Evolutionary conservation across 768 basidiomycete species (phyloP), one percentile per base, ranked within the genome.

Genomic region (Clitopilus hobsonii): DNA sequence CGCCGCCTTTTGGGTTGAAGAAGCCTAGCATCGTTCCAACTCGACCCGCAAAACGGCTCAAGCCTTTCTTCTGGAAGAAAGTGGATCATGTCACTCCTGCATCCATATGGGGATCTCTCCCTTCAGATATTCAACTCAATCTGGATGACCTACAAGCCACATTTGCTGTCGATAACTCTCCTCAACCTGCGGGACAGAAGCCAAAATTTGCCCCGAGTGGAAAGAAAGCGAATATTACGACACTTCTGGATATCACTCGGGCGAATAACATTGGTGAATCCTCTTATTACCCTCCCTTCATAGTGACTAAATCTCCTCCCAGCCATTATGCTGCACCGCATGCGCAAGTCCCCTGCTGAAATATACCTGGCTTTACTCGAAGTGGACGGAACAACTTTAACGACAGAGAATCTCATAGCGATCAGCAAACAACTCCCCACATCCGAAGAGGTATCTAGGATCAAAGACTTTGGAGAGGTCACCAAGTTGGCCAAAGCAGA

Each of bases 51-150:
- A 85, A 83, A 62, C 78, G 80, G 48, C 66, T 91, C 51, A 88
- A 89, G 67, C 90, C 94, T 1, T 94, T 97, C 74, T 93, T 93
- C 67, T 96, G 94, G 94, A 88, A 84, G 59, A 95, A 96, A 61
- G 58, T 94, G 4, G 71, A 77, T n/a, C 66, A 65, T 11, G 60
- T 74, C 6, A 64, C 71, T 3, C 57, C 60, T 2, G 62, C 77
- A 6, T 89, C 89, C 1, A 77, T 98, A 8, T 98, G 92, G 91
- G 76, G 74, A 51, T 86, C 89, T 25, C 56, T 82, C 8, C 62
- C 70, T 3, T n/a, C 65, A 0, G 63, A 69, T 11, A 58, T 79
- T 0, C 57, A 73, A 3, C 74, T 93, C 45, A 77, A 85, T 53
- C 65, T 94, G 60, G 75, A 77, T 3, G 93, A 94, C 63, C 71